Evolutionary conservation across 768 basidiomycete genomes (phyloP).

Genomic region (Gelatoporia subvermispora): DNA sequence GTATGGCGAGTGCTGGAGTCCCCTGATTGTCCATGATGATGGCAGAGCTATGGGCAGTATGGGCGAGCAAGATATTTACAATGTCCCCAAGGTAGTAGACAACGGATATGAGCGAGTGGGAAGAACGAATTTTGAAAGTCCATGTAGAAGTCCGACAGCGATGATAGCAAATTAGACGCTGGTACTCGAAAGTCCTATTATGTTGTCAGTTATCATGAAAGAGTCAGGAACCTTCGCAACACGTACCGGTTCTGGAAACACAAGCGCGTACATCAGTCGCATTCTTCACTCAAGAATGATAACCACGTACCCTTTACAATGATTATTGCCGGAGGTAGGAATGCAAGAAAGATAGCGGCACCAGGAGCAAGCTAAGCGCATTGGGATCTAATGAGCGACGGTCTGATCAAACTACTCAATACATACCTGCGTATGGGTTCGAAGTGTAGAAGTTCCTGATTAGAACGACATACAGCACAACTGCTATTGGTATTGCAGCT

Average conservation of each 20-base stretch:
- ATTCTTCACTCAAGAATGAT: not conserved
- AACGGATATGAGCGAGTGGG: too few relatives aligned
- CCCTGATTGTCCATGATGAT: too few relatives aligned
- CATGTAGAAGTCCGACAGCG: too few relatives aligned
- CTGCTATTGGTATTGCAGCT: slow-evolving; percentile 65
- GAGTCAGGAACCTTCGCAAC: not conserved
- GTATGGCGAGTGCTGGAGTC: too few relatives aligned
- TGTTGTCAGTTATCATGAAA: not conserved
- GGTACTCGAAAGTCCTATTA: too few relatives aligned
- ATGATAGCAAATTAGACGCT: too few relatives aligned
- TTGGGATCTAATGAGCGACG: not conserved
- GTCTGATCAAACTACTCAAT: not conserved
- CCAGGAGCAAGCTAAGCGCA: slow-evolving; percentile 66
- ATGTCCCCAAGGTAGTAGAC: too few relatives aligned
- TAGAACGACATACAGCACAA: slow-evolving; percentile 80
- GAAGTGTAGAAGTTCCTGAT: slow-evolving; percentile 86
- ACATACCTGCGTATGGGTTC: slow-evolving; percentile 77
- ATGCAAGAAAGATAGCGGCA: slow-evolving; percentile 91
- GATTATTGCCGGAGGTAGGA: slow-evolving; percentile 66
- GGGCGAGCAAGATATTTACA: too few relatives aligned
- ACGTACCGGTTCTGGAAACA: slow-evolving; percentile 12
- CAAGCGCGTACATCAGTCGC: not conserved
- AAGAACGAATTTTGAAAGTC: too few relatives aligned
- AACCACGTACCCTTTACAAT: slow-evolving; percentile 50
- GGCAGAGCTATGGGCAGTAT: too few relatives aligned